Evolutionary conservation across 2,329 filamentous ascomycete species (phyloP).

Genomic region (Aspergillus pseudotamarii): DNA sequence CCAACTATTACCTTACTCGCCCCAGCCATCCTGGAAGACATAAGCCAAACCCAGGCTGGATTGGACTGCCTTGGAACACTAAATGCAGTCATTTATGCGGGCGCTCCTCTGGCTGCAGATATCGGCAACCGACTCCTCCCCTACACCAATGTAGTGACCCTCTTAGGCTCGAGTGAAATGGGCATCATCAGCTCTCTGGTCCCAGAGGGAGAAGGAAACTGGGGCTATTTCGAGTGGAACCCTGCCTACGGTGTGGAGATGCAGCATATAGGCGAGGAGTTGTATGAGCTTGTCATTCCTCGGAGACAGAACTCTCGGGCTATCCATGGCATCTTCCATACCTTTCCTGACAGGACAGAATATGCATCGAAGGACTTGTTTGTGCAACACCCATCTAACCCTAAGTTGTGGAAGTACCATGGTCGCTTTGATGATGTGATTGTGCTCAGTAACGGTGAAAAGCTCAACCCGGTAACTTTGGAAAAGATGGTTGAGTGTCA

Average conservation of each 20-base stretch:
- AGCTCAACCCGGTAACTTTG: slow-evolving; percentile 45
- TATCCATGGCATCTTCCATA: slow-evolving; percentile 22
- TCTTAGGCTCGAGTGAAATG: slow-evolving; percentile 12
- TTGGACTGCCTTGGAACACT: slow-evolving; percentile 16
- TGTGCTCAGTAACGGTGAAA: slow-evolving; percentile 46
- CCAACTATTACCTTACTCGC: slow-evolving; percentile 21
- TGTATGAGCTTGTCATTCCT: slow-evolving; percentile 24
- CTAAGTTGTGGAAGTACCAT: slow-evolving; percentile 11
- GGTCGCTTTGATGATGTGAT: slow-evolving; percentile 43
- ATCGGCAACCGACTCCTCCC: background rate
- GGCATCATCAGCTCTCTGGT: slow-evolving; percentile 13
- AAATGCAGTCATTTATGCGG: slow-evolving; percentile 8
- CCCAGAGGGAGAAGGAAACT: slow-evolving; percentile 16
- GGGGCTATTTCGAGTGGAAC: slow-evolving; percentile 30
- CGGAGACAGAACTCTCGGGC: background rate
- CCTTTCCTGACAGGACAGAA: slow-evolving; percentile 19
- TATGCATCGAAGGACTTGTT: slow-evolving; percentile 35
- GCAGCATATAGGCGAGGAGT: slow-evolving; percentile 14
- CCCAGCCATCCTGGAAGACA: slow-evolving; percentile 16
- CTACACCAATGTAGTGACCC: background rate
- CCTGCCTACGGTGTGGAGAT: slow-evolving; percentile 8
- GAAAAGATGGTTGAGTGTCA: slow-evolving; percentile 37
- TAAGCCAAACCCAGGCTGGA: slow-evolving; percentile 12
- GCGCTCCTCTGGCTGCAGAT: background rate
- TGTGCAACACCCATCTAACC: slow-evolving; percentile 38